Evolutionary conservation across 768 basidiomycete species (phyloP).

Genomic region (Pulveroboletus sp.): DNA sequence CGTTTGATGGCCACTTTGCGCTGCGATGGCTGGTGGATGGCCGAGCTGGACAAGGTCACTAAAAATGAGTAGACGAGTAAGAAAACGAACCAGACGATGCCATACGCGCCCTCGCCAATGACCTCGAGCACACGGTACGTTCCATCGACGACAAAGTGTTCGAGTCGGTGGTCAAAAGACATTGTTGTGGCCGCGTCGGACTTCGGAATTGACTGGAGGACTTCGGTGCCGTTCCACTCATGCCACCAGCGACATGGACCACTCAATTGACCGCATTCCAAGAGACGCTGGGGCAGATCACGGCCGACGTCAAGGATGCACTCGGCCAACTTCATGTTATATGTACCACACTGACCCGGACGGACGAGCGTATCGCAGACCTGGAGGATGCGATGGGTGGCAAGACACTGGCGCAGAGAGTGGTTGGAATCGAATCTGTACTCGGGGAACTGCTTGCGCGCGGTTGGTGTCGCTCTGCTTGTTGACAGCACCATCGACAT

Average conservation of each 20-base stretch:
- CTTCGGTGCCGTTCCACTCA: too few species aligned
- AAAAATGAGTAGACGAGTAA: neutral
- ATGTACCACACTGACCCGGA: constrained; percentile 11
- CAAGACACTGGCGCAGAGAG: constrained; percentile 10
- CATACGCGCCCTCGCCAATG: constrained; percentile 95
- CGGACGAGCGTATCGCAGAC: constrained; percentile 3
- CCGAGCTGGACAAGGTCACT: constrained; percentile 47
- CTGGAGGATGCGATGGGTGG: constrained; percentile 17
- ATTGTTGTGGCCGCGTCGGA: constrained; percentile 21
- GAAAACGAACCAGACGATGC: constrained; percentile 67
- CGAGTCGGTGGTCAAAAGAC: constrained; percentile 31
- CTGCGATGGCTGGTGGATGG: constrained; percentile 72
- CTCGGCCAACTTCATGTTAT: constrained; percentile 17
- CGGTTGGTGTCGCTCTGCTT: constrained; percentile 1
- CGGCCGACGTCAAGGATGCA: constrained; percentile 12
- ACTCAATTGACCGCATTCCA: constrained; percentile 15
- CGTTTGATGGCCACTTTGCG: constrained; percentile 94
- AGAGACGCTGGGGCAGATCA: constrained; percentile 3
- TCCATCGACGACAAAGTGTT: constrained; percentile 48
- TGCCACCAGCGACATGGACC: too few species aligned
- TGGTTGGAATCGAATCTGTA: constrained; percentile 20
- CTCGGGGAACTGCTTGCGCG: constrained; percentile 19
- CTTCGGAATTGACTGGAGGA: constrained; percentile 25
- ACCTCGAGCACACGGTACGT: constrained; percentile 76
- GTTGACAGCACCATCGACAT: too few species aligned